Evolutionary conservation across 2,329 filamentous ascomycete species (phyloP), one percentile per base, ranked within the genome.

Genomic region (Curvularia sp.): DNA sequence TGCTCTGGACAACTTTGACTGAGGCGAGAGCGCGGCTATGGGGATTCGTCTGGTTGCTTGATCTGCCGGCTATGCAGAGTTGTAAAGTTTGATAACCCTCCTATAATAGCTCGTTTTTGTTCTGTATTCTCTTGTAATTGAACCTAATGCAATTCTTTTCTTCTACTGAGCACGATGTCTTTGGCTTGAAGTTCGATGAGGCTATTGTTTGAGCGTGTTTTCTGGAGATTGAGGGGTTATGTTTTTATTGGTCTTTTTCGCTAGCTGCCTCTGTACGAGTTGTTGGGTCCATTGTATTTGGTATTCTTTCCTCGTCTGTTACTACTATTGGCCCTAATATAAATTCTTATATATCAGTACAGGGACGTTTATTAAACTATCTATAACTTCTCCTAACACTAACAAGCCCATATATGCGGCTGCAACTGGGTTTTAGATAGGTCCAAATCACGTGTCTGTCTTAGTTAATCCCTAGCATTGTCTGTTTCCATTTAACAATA

Each of bases 21-120:
- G 62, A 66, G 22, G 61, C 24, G 0, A 46, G 41, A 6, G 60
- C 58, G 30, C 53, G 62, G n/a, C 56, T 51, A 35, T 58, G 48
- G 50, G 64, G 49, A 7, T 54, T 65, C 53, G 59, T 60, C 12
- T 63, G 62, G 62, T 24, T 66, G 12, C 15, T 44, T 18, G 42
- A 44, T 28, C 8, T 44, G 24, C 42, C 42, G 5, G 4, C 22
- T 15, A 28, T 28, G 24, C 2, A 28, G 24, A 28, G 7, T 9
- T 44, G 42, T 44, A 22, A 44, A n/a, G 24, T 5, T 28, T 44
- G 24, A 44, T 44, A 28, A 24, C 42, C 24, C 5, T 18, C 24
- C 5, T 18, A 38, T 15, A 5, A 38, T 38, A 9, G n/a, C 35
- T 38, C 3, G n/a, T 18, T 18, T 38, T 5, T 15, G 2, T 7